A percentile compares a stretch with the other conserved stretches of the same genome.
Evolutionary conservation across 257 asterid species (phyloP).

Genomic region (Gynochthodes officinalis): DNA sequence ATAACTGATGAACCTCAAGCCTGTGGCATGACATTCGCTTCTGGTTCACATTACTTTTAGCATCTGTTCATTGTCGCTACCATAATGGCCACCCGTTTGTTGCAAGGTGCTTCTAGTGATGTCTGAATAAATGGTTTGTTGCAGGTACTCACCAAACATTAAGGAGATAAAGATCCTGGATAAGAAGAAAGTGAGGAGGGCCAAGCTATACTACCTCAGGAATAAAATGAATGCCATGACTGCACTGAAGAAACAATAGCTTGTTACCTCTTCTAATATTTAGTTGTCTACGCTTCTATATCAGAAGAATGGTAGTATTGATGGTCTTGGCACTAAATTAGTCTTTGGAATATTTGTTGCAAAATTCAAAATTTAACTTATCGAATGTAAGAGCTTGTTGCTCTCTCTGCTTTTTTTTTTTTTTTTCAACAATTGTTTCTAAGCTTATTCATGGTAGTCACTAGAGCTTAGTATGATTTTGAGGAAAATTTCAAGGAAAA

Average conservation of each 20-base stretch:
- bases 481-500: too few relatives aligned
- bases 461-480: too few relatives aligned
- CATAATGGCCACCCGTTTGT: neutral
- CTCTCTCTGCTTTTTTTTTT: too few relatives aligned
- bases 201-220: slow-evolving; percentile 94
- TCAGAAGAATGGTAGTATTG: too few relatives aligned
- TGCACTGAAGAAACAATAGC: slow-evolving; percentile 67
- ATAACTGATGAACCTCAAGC: too few relatives aligned
- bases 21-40: neutral
- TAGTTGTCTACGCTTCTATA: too few relatives aligned
- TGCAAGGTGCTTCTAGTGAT: neutral
- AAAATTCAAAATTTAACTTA: too few relatives aligned
- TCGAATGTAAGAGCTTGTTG: too few relatives aligned
- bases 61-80: neutral
- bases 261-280: slow-evolving; percentile 13
- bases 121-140: slow-evolving; percentile 29
- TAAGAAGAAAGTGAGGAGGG: slow-evolving; percentile 94
- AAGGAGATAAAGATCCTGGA: slow-evolving; percentile 93
- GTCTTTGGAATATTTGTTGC: too few relatives aligned
- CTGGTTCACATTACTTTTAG: neutral
- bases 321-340: too few relatives aligned
- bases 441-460: too few relatives aligned
- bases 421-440: too few relatives aligned
- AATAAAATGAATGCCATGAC: slow-evolving; percentile 92
- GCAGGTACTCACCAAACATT: slow-evolving; percentile 92